These are phyloP conservation scores for Penicillium psychrosexuale DNA, from an alignment of 2,329 filamentous ascomycete species.

Conservation along the genomic window DNA sequence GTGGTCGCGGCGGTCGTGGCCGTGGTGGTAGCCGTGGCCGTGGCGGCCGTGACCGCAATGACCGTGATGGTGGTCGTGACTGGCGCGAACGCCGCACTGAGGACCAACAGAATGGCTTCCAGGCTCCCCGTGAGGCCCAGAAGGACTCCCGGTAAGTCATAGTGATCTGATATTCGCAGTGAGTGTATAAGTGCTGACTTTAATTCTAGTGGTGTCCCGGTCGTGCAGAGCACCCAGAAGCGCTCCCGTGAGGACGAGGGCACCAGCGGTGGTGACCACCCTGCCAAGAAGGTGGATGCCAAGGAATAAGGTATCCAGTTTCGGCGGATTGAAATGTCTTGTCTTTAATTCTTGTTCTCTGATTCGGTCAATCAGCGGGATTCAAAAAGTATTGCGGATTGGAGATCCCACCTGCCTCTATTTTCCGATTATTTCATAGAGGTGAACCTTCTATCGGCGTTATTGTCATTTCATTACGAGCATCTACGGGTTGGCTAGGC, in stretches of 20 bases:
- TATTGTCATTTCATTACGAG: slow-evolving; percentile 14
- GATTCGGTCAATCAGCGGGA: slow-evolving; percentile 14
- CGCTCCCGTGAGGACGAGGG: slow-evolving; percentile 44
- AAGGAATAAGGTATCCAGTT: slow-evolving; percentile 36
- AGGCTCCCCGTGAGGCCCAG: slow-evolving; percentile 29
- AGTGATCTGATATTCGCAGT: neutral
- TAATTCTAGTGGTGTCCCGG: slow-evolving; percentile 42
- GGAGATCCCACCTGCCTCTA: slow-evolving; percentile 12
- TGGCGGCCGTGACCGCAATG: slow-evolving; percentile 28
- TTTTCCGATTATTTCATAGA: slow-evolving; percentile 16
- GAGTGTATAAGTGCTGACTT: slow-evolving; percentile 1
- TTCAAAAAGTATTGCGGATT: slow-evolving; percentile 26
- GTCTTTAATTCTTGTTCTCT: slow-evolving; percentile 18
- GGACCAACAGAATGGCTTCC: slow-evolving; percentile 44
- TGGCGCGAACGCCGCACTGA: slow-evolving; percentile 46
- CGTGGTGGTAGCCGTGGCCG: slow-evolving; percentile 44
- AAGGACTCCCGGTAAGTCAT: slow-evolving; percentile 43
- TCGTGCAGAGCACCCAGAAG: slow-evolving; percentile 48
- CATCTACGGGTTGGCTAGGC: slow-evolving; percentile 7
- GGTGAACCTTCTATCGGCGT: slow-evolving; percentile 21
- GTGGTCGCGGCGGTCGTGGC: slow-evolving; percentile 43
- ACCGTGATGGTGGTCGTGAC: slow-evolving; percentile 36
- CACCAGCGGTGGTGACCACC: slow-evolving; percentile 36
- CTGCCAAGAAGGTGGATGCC: slow-evolving; percentile 50
- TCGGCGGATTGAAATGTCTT: neutral